Conservation (phyloP, 148 eudicot genomes). For the Pouteria glomerata region DNA sequence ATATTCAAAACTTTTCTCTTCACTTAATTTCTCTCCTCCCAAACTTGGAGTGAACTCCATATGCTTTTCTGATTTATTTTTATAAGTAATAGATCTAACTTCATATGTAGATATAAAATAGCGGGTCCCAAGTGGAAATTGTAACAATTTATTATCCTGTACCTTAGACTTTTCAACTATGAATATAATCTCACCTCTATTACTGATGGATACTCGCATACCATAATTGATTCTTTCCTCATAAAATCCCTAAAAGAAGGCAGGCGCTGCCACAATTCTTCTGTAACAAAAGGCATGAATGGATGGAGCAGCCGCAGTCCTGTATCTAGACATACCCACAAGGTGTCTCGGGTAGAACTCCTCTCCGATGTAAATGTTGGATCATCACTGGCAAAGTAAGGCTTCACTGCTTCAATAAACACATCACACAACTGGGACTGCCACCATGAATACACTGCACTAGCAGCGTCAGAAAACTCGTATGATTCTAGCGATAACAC, state of each 20-base stretch:
- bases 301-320: constrained; percentile 89
- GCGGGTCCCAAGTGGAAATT: too few relatives aligned
- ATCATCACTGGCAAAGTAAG: constrained; percentile 52
- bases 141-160: too few relatives aligned
- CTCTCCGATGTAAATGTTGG: constrained; percentile 42
- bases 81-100: too few relatives aligned
- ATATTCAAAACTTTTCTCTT: too few relatives aligned
- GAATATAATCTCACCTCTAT: constrained; percentile 40
- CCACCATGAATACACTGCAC: constrained; percentile 91
- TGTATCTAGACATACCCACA: constrained; percentile 87
- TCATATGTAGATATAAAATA: too few relatives aligned
- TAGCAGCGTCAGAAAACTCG: constrained; percentile 88
- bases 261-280: constrained; percentile 97
- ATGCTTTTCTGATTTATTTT: too few relatives aligned
- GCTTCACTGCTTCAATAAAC: constrained; percentile 82
- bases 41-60: too few relatives aligned
- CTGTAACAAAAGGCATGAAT: constrained; percentile 92
- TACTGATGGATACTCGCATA: constrained; percentile 64
- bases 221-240: constrained; percentile 77
- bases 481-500: constrained; percentile 64
- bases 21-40: too few relatives aligned
- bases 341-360: constrained; percentile 60
- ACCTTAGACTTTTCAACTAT: too few relatives aligned
- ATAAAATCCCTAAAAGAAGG: constrained; percentile 50
- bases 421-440: constrained; percentile 90